Base-by-base conservation (phyloP, 1,284 basidiomycete genomes). In the Abortiporus biennis region DNA sequence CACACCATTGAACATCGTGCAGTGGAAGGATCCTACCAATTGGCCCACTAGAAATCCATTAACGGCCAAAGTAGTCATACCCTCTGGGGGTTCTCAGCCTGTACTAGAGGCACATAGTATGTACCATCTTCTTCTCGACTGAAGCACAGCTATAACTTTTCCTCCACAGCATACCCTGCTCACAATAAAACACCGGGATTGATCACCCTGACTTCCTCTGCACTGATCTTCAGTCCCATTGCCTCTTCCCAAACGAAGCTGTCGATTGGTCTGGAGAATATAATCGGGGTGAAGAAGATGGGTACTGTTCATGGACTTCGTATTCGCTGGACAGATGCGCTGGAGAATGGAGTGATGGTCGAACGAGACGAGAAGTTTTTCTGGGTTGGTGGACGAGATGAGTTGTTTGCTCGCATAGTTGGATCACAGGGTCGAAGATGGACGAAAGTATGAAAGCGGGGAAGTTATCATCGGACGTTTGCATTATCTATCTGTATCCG, bases 331-430 rank as follows among this genome's bases (percentile, higher is more conserved):
- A 45, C 44, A n/a, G 58, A 65, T 6, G 54, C 55, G 25, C 44
- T 19, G 12, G 34, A 50, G 4, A 53, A 62, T 23, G 59, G 55
- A 9, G 47, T 38, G 0, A 54, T 52, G 16, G 58, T 57, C 38
- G 63, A 66, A 39, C 67, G 62, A 40, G 69, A 73, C 40, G 78
- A 76, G 43, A 74, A 63, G 50, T 83, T 85, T 54, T 48, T 63
- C 17, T 80, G 77, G 73, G 69, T 84, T 34, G 73, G 71, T 19
- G 67, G 64, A 6, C 71, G 80, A 8, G 78, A 84, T 56, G 80
- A 84, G 40, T 56, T 84, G 13, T 85, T 85, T 55, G 77, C 78
- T 30, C 63, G 78, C 40, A 66, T 85, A n/a, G 66, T 82, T n/a
- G 76, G 76, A 12, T 62, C 63, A 50, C 63, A 64, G 17, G 66